These are phyloP conservation scores for Cladosporium phlei DNA, from an alignment of 2,329 filamentous ascomycete genomes.

Conservation along the genomic window DNA sequence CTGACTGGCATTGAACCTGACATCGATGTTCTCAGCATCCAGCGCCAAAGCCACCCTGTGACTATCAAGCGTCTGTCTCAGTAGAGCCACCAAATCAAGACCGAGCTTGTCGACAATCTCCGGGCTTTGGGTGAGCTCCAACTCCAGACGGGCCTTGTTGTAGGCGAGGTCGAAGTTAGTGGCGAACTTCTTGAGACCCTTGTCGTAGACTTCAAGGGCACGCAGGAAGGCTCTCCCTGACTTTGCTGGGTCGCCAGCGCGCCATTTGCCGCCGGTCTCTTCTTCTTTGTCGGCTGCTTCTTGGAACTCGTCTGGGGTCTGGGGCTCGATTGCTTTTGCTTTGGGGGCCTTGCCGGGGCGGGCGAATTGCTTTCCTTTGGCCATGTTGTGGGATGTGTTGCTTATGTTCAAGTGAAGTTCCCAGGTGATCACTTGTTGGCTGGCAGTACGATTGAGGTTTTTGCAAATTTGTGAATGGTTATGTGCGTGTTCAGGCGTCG, in stretches of 20 bases:
- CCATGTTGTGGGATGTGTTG: constrained; percentile 18
- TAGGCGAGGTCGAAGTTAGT: constrained; percentile 66
- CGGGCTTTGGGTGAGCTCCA: constrained; percentile 64
- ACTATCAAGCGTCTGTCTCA: constrained; percentile 58
- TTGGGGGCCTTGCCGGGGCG: constrained; percentile 26
- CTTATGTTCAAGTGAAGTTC: no score
- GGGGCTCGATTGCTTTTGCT: constrained; percentile 44
- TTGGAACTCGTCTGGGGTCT: constrained; percentile 64
- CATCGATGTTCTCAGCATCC: constrained; percentile 60
- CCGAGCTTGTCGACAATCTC: constrained; percentile 57
- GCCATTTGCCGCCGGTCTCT: constrained; percentile 70
- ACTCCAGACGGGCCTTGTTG: constrained; percentile 69
- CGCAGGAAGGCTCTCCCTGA: constrained; percentile 57
- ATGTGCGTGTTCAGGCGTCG: no score
- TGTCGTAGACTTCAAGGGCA: constrained; percentile 62
- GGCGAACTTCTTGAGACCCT: constrained; percentile 58
- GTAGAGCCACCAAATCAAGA: constrained; percentile 47
- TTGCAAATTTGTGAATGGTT: no score
- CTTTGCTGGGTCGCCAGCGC: constrained; percentile 65
- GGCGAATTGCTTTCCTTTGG: constrained; percentile 28
- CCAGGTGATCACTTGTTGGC: no score
- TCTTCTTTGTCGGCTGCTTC: constrained; percentile 65
- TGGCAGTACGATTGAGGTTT: no score
- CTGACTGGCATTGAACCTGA: constrained; percentile 68
- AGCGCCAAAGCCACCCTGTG: constrained; percentile 59